Evolutionary conservation across 768 basidiomycete species (phyloP).

Genomic region (Coprinopsis marcescibilis): DNA sequence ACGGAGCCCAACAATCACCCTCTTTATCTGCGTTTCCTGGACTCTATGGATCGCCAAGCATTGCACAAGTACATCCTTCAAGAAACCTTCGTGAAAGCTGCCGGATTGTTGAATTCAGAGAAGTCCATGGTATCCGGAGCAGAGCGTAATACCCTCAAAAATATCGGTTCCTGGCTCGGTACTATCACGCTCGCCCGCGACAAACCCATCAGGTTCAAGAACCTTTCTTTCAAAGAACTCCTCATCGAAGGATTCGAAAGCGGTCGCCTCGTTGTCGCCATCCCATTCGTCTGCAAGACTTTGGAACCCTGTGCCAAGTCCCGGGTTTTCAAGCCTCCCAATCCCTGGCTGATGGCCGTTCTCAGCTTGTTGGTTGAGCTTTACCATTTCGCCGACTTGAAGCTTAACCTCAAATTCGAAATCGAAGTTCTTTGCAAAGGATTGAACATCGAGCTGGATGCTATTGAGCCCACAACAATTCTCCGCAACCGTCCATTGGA

Average conservation of each 20-base stretch:
- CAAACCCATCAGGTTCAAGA: conserved; percentile 87
- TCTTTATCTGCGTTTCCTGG: conserved; percentile 90
- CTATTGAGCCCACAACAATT: conserved; percentile 77
- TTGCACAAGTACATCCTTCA: conserved; percentile 81
- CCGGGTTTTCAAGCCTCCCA: conserved; percentile 90
- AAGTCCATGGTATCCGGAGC: conserved; percentile 79
- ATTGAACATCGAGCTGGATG: conserved; percentile 80
- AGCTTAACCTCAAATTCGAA: conserved; percentile 96
- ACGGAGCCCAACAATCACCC: conserved; percentile 97
- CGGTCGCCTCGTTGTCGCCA: conserved; percentile 85
- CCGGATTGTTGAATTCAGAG: conserved; percentile 84
- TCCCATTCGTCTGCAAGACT: conserved; percentile 97
- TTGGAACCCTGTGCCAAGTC: conserved; percentile 88
- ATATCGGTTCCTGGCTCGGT: conserved; percentile 93
- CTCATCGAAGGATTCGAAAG: conserved; percentile 93
- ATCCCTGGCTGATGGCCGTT: conserved; percentile 98
- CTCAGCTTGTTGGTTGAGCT: conserved; percentile 87
- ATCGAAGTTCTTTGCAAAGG: conserved; percentile 95
- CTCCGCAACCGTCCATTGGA: conserved; percentile 74
- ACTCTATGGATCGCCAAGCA: conserved; percentile 63
- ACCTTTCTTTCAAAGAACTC: conserved; percentile 96
- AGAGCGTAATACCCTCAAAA: conserved; percentile 86
- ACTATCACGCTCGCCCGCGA: conserved; percentile 89
- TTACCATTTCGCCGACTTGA: conserved; percentile 95
- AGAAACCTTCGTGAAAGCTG: conserved; percentile 88